Base-by-base conservation (phyloP, 2,329 filamentous ascomycete genomes). In the Bipolaris sorokiniana region DNA sequence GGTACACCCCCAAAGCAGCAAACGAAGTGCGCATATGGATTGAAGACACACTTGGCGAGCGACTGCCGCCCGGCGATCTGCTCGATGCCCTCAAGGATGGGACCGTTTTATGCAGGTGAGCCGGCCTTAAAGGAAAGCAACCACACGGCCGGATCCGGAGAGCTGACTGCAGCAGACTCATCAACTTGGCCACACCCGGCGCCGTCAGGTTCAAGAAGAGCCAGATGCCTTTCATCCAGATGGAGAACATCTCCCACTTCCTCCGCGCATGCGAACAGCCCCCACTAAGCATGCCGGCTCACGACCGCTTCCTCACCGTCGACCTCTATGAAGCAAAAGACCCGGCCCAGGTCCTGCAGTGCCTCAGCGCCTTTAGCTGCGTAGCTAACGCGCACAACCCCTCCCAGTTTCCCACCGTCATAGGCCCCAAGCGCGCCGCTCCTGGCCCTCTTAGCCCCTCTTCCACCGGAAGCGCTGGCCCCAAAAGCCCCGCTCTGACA, bases 241-340 rank as follows among this genome's bases (percentile, higher is more conserved):
- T 98, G 93, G 95, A 99, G 77, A 99, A 99, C 76, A 97, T 99
- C 72, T 96, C 93, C 4, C 91, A 96, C 73, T 99, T 97, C 79
- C 86, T 99, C 51, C 88, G 86, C 71, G 92, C 92, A 58, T 96
- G 93, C 81, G 91, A 97, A 77, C 82, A 86, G 48, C 86, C 90
- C 23, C 95, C 95, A 0, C 82, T 99, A 50, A 93, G 88, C 77
- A 87, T 99, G 58, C 92, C 91, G 56, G 88, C 93, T 44, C 95
- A 99, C 80, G 95, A 99, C 78, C 88, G 93, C 65, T 99, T 99
- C 79, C 87, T 98, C 59, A 99, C 95, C 5, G 94, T 99, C 75
- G 95, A 99, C 78, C 83, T 99, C 46, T 99, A 90, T 81, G 95
- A 99, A 78, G 84, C 88, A 65, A 99, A 99, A 77, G 95, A 99